A percentile compares a stretch with the other conserved stretches of the same genome.
Conservation (phyloP, 345 rosid genomes). For the Geranium rotundifolium region DNA sequence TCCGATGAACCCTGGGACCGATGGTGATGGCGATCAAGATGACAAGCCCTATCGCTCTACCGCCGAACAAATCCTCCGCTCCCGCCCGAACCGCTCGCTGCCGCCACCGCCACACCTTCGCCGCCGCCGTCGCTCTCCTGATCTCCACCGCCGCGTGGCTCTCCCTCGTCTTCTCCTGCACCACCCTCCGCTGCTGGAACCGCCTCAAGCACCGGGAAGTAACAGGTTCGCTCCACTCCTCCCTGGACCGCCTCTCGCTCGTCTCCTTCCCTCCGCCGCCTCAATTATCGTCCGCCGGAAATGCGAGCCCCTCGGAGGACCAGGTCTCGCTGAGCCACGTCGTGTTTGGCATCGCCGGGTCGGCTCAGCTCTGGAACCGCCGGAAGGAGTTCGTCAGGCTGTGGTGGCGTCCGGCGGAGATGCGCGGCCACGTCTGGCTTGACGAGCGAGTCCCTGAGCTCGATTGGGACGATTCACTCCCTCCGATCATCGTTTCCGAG, state of each 20-base stretch:
- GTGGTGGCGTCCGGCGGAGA: slow-evolving; percentile 68
- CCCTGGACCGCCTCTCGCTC: not conserved
- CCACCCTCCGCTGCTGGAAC: slow-evolving; percentile 39
- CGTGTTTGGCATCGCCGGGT: slow-evolving; percentile 90
- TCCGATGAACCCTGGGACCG: not conserved
- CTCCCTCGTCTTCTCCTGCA: slow-evolving; percentile 62
- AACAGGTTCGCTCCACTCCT: slow-evolving; percentile 9
- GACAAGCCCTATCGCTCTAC: not conserved
- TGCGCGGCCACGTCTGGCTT: slow-evolving; percentile 85
- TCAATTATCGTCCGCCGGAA: not conserved
- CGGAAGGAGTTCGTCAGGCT: slow-evolving; percentile 74
- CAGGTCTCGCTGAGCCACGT: slow-evolving; percentile 32
- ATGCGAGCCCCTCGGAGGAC: not conserved
- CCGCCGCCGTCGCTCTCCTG: slow-evolving; percentile 50
- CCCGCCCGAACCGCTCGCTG: slow-evolving; percentile 33
- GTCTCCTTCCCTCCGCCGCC: slow-evolving; percentile 6
- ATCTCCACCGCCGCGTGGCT: slow-evolving; percentile 70
- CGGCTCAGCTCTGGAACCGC: slow-evolving; percentile 63
- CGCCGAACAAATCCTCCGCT: not conserved
- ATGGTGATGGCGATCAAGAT: not conserved
- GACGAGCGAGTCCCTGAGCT: slow-evolving; percentile 41
- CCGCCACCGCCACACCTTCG: slow-evolving; percentile 38
- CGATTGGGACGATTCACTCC: slow-evolving; percentile 51
- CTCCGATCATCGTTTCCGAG: slow-evolving; percentile 62
- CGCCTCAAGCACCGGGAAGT: slow-evolving; percentile 45